Base-by-base conservation (phyloP, 805 yeast species). In the Candida koratica region DNA sequence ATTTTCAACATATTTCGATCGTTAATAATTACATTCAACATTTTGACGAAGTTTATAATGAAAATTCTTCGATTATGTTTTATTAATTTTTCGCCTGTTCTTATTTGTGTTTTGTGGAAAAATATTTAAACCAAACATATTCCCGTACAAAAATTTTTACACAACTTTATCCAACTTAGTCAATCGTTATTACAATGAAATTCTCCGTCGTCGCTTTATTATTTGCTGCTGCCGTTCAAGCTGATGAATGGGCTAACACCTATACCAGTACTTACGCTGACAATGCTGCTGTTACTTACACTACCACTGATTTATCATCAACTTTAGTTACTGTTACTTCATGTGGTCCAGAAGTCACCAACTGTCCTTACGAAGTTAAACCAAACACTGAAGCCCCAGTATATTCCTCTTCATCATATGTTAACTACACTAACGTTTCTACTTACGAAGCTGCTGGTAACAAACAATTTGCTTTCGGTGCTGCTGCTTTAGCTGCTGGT, bases 261-360 rank as follows among this genome's bases (percentile, higher is more conserved):
- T 56, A 50, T 22, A 55, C 58, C 46, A 46, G 51, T 36, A 51
- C 57, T 43, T 45, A 51, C 46, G 56, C 66, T 52, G 53, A 47
- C 32, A 57, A 61, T 40, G 57, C n/a, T n/a, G 56, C 58, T 46
- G 47, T 51, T 36, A 51, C 57, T 43, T 45, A 51, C 46, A 56
- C 66, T 52, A 53, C 47, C 32, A 57, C 61, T 40, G 57, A 50
- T 22, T 29, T 43, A 28, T 41, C 53, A 36, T 54, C 67, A 44
- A 61, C 67, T 46, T 56, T 64, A 52, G 67, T 59, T 29, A 66
- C 71, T 60, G 54, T 64, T 60, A 61, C 67, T 46, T 50, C 58
- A 36, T 67, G 71, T 58, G 69, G 43, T 38, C 36, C 55, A 15
- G 49, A 53, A 39, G 71, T 65, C 47, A 65, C 71, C 38, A 49